Base-by-base conservation (phyloP, 2,329 filamentous ascomycete species). In the Penicillium sp. region DNA sequence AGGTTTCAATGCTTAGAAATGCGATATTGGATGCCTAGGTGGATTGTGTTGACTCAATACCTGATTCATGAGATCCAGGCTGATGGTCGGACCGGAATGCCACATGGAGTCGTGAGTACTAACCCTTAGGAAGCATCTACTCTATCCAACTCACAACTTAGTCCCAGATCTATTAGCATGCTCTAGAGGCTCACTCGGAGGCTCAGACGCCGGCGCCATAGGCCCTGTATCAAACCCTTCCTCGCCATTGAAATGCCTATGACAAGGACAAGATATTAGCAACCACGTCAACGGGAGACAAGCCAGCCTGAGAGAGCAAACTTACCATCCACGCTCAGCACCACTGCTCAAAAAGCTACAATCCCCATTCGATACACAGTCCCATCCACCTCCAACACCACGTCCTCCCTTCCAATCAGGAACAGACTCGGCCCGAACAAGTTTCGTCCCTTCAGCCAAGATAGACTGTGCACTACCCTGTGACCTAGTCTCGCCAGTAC, bases 321-420 rank as follows among this genome's bases (percentile, higher is more conserved):
- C 77, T 72, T 70, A 93, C 90, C 92, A 97, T 66, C 90, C 90
- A 74, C 91, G 79, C 71, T 97, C 92, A 61, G 87, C 86, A 6
- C 92, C 92, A 47, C 80, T 79, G 46, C 78, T 82, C 58, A 97
- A 74, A 70, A 92, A 95, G 52, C 81, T 84, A 64, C 90, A 95
- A 67, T 95, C 89, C 13, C 89, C 89, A 72, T 95, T 92, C 46
- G 81, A 66, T 52, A 82, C 79, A 65, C 89, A 91, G 35, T 82
- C 78, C 92, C 92, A 98, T 25, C 86, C 86, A 32, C 89, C 89
- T 24, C 78, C 76, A 33, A 91, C 80, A 18, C 86, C 86, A 20
- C 72, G 76, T 0, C 69, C 72, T 0, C 69, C 72, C 56, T 72
- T 78, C 85, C 84, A 88, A 4, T 71, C 64, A 15, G 65, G 70